These are phyloP conservation scores for Apiotrichum domesticum DNA, from an alignment of 1,284 basidiomycete genomes.

Conservation along the genomic window DNA sequence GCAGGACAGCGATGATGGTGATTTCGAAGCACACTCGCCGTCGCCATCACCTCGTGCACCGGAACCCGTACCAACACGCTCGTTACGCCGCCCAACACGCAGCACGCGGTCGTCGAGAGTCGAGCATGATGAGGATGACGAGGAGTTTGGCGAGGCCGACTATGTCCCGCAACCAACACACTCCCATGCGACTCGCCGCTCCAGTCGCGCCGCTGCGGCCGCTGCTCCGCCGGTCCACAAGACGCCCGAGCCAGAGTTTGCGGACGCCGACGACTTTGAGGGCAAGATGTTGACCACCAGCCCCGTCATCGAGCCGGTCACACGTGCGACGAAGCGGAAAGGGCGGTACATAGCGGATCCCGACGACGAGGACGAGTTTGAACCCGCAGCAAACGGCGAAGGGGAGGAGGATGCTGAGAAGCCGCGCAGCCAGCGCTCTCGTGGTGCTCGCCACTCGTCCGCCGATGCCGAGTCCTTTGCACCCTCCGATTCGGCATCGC, in stretches of 20 bases:
- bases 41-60: conserved; percentile 8
- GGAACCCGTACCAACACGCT: conserved; percentile 12
- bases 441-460: conserved; percentile 15
- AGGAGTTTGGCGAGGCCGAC: background rate
- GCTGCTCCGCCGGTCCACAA: too few relatives aligned
- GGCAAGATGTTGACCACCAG: conserved; percentile 20
- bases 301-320: conserved; percentile 8
- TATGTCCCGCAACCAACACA: background rate
- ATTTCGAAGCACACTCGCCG: conserved; percentile 10
- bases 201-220: conserved; percentile 42
- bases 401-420: background rate
- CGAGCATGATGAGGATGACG: conserved; percentile 5
- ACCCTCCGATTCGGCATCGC: conserved; percentile 23
- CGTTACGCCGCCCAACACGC: background rate
- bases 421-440: conserved; percentile 5
- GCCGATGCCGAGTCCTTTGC: conserved; percentile 34
- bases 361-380: conserved; percentile 34
- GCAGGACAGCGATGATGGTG: conserved; percentile 23
- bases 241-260: conserved; percentile 31
- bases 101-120: background rate
- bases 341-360: conserved; percentile 19
- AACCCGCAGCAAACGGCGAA: background rate
- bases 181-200: conserved; percentile 41
- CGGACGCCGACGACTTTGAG: conserved; percentile 31
- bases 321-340: background rate